Evolutionary conservation across 2,329 filamentous ascomycete genomes (phyloP).

Genomic region (Stenocarpella maydis): DNA sequence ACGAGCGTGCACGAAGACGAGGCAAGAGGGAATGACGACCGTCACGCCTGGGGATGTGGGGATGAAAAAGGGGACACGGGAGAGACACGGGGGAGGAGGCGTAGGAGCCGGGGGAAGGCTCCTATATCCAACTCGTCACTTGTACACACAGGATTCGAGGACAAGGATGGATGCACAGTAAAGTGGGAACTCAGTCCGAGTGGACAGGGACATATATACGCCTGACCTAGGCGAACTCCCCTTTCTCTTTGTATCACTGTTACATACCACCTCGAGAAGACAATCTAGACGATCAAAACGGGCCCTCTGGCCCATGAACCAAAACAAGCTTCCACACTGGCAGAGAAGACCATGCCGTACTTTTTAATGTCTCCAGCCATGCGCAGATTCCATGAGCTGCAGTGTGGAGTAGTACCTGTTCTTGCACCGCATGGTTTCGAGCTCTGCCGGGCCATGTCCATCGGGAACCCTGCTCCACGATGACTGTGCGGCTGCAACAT

Average conservation of each 20-base stretch:
- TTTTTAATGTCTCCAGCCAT: background rate
- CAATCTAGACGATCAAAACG: constrained; percentile 31
- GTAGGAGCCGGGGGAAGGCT: constrained; percentile 8
- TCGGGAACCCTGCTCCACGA: background rate
- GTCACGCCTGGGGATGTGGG: constrained; percentile 34
- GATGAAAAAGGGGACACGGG: constrained; percentile 37
- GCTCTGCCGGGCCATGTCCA: background rate
- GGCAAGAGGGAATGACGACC: constrained; percentile 20
- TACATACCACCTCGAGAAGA: constrained; percentile 26
- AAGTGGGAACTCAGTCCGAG: constrained; percentile 31
- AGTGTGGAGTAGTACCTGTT: background rate
- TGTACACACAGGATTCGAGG: constrained; percentile 15
- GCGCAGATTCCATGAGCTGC: background rate
- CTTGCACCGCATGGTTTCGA: background rate
- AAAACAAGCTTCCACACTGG: background rate
- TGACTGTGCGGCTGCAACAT: background rate
- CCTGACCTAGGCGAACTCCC: constrained; percentile 27
- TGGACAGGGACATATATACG: constrained; percentile 28
- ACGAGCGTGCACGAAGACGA: constrained; percentile 33
- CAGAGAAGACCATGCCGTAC: background rate
- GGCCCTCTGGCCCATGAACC: constrained; percentile 2
- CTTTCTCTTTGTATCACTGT: constrained; percentile 32
- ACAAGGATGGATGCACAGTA: constrained; percentile 5
- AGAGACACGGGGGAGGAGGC: background rate
- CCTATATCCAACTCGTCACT: constrained; percentile 18